phyloP scores from a whole-genome alignment of 441 rosid genomes.

The Adansonia grandidieri region DNA sequence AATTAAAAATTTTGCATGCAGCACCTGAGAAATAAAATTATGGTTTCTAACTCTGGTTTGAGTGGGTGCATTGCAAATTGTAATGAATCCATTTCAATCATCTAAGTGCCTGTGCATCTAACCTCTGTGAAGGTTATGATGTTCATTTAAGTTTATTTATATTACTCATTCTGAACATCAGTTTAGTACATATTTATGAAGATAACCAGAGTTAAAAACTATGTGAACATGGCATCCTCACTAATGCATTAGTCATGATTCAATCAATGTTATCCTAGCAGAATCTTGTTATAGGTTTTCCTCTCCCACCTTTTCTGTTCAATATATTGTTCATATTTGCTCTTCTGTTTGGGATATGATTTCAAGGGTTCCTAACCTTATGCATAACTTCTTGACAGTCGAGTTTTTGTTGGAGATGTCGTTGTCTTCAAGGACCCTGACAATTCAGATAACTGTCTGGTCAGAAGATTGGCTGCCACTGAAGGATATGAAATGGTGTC shows the following conservation, averaged over 20 bases:
- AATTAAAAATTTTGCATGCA: too few relatives aligned
- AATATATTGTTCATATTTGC: neutral
- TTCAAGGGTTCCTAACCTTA: conserved; percentile 17
- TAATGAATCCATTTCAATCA: neutral
- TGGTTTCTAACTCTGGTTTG: neutral
- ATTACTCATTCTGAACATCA: neutral
- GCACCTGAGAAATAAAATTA: neutral
- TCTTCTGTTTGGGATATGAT: neutral
- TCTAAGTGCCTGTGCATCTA: neutral
- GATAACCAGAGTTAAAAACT: neutral
- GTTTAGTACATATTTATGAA: neutral
- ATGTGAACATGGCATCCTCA: neutral
- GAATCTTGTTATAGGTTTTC: neutral
- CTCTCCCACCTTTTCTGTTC: neutral
- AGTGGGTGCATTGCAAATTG: neutral
- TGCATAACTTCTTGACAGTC: conserved; percentile 42
- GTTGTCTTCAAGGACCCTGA: conserved; percentile 84
- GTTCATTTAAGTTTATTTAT: conserved; percentile 7
- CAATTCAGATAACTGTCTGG: conserved; percentile 53
- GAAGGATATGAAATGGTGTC: conserved; percentile 95
- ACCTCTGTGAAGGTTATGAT: neutral
- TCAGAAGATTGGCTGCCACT: conserved; percentile 86
- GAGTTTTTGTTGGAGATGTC: conserved; percentile 84
- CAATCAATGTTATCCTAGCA: neutral
- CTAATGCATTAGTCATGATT: neutral